A percentile compares a stretch with the other conserved stretches of the same genome.
These are phyloP conservation scores for Phaffomyces antillensis DNA, from an alignment of 805 yeast species.

Conservation along the genomic window DNA sequence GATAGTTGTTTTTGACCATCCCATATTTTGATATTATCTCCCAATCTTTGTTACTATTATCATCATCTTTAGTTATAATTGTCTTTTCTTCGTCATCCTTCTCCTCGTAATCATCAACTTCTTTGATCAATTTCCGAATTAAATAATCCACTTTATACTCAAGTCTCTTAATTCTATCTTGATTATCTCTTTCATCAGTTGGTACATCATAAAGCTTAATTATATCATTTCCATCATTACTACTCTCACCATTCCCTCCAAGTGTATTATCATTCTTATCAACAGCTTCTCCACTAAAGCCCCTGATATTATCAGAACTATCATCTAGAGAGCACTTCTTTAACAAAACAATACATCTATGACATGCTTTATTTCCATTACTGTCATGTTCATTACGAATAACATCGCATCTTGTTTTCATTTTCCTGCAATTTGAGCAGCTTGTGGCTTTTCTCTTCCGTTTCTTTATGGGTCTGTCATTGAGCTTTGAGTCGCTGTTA, in stretches of 20 bases:
- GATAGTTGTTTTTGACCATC: conserved; percentile 14
- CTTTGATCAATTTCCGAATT: conserved; percentile 19
- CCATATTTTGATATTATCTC: conserved; percentile 8
- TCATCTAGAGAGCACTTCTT: conserved; percentile 37
- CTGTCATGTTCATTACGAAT: conserved; percentile 26
- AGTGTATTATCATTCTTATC: conserved; percentile 5
- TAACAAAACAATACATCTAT: conserved; percentile 42
- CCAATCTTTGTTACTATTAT: conserved; percentile 7
- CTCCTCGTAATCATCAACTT: background rate
- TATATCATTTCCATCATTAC: conserved; percentile 4
- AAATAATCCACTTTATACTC: conserved; percentile 19
- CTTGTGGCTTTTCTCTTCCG: conserved; percentile 35
- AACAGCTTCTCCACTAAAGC: no score
- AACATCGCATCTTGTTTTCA: conserved; percentile 54
- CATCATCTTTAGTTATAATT: background rate
- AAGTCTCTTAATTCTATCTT: conserved; percentile 5
- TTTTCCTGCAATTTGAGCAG: conserved; percentile 46
- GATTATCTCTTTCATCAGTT: background rate
- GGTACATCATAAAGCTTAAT: background rate
- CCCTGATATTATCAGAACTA: no score
- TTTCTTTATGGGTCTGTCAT: conserved; percentile 13
- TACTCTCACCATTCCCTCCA: conserved; percentile 11
- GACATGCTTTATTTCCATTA: conserved; percentile 26
- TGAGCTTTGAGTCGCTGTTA: background rate
- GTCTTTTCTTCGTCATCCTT: conserved; percentile 10